phyloP scores from a whole-genome alignment of 192 early-diverging fungal genomes.

The Umbelopsis vinacea region DNA sequence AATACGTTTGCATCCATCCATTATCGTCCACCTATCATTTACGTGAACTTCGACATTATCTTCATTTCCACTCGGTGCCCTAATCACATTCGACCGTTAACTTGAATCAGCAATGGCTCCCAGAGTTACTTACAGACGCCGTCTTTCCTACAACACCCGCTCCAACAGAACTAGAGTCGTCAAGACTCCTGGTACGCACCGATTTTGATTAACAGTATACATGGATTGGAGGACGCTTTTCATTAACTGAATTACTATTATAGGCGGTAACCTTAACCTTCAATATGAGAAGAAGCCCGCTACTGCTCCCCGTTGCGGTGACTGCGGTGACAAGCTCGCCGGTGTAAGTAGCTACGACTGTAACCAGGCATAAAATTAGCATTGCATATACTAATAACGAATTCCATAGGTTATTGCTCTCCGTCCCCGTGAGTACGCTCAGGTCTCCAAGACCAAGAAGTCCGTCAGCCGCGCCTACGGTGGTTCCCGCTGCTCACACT shows the following conservation, averaged over 20 bases:
- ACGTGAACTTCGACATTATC: slow-evolving; percentile 6
- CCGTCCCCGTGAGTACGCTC: slow-evolving; percentile 89
- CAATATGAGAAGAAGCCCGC: slow-evolving; percentile 94
- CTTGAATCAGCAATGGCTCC: slow-evolving; percentile 61
- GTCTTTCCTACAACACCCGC: slow-evolving; percentile 89
- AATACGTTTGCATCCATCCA: slow-evolving; percentile 5
- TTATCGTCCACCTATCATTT: background rate
- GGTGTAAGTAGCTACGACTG: slow-evolving; percentile 65
- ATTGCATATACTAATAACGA: background rate
- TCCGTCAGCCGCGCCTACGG: slow-evolving; percentile 94
- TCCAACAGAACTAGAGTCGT: slow-evolving; percentile 85
- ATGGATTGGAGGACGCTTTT: background rate
- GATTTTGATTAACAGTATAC: background rate
- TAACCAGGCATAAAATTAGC: background rate
- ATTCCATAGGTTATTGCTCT: slow-evolving; percentile 60
- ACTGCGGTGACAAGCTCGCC: slow-evolving; percentile 88
- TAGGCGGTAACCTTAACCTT: slow-evolving; percentile 88
- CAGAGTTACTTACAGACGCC: slow-evolving; percentile 84
- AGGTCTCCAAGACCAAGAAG: slow-evolving; percentile 93
- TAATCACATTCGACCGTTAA: background rate
- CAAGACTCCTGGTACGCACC: slow-evolving; percentile 80
- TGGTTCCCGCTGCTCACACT: slow-evolving; percentile 91
- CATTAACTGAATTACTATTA: background rate
- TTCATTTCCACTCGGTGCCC: background rate
- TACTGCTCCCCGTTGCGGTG: slow-evolving; percentile 93